Base-by-base conservation (phyloP, 306 rosid species). In the Cicer judaicum region DNA sequence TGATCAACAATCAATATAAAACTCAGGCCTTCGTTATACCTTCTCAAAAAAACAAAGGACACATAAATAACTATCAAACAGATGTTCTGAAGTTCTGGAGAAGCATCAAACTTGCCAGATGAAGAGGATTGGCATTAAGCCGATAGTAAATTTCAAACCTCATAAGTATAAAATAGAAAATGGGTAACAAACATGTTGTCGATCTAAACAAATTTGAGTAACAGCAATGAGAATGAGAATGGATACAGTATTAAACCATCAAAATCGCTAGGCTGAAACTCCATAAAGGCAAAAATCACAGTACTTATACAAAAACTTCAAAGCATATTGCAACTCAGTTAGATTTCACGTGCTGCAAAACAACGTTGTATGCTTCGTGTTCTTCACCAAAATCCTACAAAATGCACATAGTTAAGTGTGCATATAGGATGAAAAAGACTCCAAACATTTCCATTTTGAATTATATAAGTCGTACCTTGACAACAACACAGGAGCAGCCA, bases 401-500 rank as follows among this genome's bases (percentile, higher is more conserved):
- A 60, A 60, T 12, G 11, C 1, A 60, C 7, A 60, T 7, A 38
- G 11, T 13, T 29, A 34, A 60, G 65, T 10, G 36, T 7, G 7
- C 18, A 13, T 60, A 10, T 7, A 2, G 0, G 66, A 60, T 36
- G 43, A 13, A 34, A 13, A 57, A 34, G 11, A 60, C 18, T 36
- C 1, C 19, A 60, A 36, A 36, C 44, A 34, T 7, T 59, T 59
- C 43, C 7, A 60, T 34, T 36, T 7, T 0, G 10, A 53, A 52
- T 14, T 12, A 29, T 29, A 29, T 9, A 74, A 5, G 1, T 10
- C 68, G 29, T 88, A 91, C 96, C 90, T 85, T 85, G 72, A 91
- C 93, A 64, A 91, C 96, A 10, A 91, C 93, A 7, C 93, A 91
- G n/a, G 91, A 87, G 44, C 66, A 60, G n/a, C 44, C 66, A 2